Conservation (phyloP, 2,329 filamentous ascomycete genomes). For the Ilyonectria mors-panacis region DNA sequence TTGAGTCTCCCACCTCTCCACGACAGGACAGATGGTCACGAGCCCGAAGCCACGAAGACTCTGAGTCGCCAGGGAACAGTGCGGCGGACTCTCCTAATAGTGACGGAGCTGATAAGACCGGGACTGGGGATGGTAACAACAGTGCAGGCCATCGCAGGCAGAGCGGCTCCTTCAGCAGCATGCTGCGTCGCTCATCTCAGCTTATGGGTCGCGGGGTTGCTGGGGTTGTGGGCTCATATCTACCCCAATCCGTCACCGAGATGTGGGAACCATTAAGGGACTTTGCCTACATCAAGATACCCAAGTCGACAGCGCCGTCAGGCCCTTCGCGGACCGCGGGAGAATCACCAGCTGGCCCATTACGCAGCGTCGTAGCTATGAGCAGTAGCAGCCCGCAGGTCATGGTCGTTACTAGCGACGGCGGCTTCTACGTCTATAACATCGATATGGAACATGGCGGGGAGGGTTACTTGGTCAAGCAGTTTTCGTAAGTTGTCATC, state of each 20-base stretch:
- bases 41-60: slow-evolving; percentile 66
- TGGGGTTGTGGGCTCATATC: slow-evolving; percentile 89
- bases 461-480: slow-evolving; percentile 90
- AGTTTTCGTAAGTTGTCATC: slow-evolving; percentile 84
- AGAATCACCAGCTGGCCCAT: slow-evolving; percentile 62
- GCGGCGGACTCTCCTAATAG: slow-evolving; percentile 68
- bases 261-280: slow-evolving; percentile 97
- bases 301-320: slow-evolving; percentile 64
- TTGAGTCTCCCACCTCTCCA: slow-evolving; percentile 58
- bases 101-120: slow-evolving; percentile 60
- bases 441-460: slow-evolving; percentile 96
- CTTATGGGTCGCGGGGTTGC: slow-evolving; percentile 92
- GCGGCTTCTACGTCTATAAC: slow-evolving; percentile 94
- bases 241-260: slow-evolving; percentile 93
- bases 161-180: slow-evolving; percentile 88
- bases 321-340: slow-evolving; percentile 43
- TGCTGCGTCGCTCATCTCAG: slow-evolving; percentile 94
- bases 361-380: slow-evolving; percentile 97
- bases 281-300: slow-evolving; percentile 96
- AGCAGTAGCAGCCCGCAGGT: slow-evolving; percentile 94
- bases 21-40: slow-evolving; percentile 68
- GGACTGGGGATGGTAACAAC: slow-evolving; percentile 47
- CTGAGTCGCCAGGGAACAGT: slow-evolving; percentile 58
- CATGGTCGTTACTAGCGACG: slow-evolving; percentile 98
- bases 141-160: slow-evolving; percentile 60